These are phyloP conservation scores for Cryphonectria nitschkei DNA, from an alignment of 2,329 filamentous ascomycete genomes.

Conservation along the genomic window DNA sequence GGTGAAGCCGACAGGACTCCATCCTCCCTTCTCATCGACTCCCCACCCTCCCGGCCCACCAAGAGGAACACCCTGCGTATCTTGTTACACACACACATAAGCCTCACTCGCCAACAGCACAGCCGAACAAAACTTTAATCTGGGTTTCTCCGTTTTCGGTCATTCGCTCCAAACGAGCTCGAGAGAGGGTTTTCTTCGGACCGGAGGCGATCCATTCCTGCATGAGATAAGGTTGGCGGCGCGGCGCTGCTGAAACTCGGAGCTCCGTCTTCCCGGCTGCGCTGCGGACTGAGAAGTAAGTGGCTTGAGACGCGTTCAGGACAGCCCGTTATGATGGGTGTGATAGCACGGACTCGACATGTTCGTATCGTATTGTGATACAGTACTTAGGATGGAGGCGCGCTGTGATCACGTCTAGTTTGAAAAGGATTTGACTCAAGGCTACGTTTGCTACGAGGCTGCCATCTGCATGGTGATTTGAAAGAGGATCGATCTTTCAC, in stretches of 20 bases:
- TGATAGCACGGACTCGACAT: background rate
- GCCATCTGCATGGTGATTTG: background rate
- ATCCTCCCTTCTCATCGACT: background rate
- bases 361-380: background rate
- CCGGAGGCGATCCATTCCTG: background rate
- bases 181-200: background rate
- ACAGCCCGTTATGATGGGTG: background rate
- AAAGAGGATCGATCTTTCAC: too few relatives aligned
- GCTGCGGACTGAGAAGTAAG: background rate
- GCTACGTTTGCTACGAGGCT: background rate
- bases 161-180: background rate
- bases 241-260: conserved; percentile 24
- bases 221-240: conserved; percentile 12
- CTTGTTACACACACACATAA: background rate
- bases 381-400: background rate
- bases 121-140: background rate
- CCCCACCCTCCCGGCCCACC: background rate
- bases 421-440: background rate
- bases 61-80: too few relatives aligned
- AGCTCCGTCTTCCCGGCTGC: conserved; percentile 19
- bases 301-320: background rate
- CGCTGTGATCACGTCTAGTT: background rate
- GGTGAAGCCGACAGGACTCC: background rate
- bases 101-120: background rate
- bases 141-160: background rate